These are phyloP conservation scores for Chytriomyces hyalinus DNA, from an alignment of 192 early-diverging fungal species.

Conservation along the genomic window DNA sequence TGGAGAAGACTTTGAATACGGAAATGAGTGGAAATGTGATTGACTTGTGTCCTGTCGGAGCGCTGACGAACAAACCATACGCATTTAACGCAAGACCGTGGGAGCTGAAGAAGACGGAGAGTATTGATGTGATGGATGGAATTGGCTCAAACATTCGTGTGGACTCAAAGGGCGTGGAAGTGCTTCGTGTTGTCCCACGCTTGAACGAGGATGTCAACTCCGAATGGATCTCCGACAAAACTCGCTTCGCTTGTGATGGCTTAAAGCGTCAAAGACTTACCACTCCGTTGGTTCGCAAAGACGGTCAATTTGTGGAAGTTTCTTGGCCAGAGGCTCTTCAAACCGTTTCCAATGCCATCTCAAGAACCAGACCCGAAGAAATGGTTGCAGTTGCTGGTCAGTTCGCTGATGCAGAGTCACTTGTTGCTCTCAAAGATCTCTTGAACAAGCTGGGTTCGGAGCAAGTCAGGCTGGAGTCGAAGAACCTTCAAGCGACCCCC, in stretches of 20 bases:
- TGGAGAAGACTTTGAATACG: constrained; percentile 82
- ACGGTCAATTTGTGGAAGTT: constrained; percentile 79
- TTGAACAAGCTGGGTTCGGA: constrained; percentile 88
- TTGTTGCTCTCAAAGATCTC: constrained; percentile 95
- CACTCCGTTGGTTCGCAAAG: constrained; percentile 83
- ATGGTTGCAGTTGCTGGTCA: constrained; percentile 90
- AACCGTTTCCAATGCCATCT: constrained; percentile 70
- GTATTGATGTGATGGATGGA: constrained; percentile 93
- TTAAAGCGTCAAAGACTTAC: constrained; percentile 95
- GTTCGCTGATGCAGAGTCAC: constrained; percentile 89
- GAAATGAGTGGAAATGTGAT: constrained; percentile 98
- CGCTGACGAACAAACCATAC: constrained; percentile 97
- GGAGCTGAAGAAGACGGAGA: constrained; percentile 96
- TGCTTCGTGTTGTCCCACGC: constrained; percentile 94
- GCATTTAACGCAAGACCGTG: constrained; percentile 92
- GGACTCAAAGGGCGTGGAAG: constrained; percentile 93
- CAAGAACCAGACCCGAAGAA: constrained; percentile 61
- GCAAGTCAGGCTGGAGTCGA: constrained; percentile 77
- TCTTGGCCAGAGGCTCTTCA: constrained; percentile 88
- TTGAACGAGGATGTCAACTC: constrained; percentile 97
- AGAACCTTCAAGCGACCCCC: constrained; percentile 54
- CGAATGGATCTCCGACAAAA: constrained; percentile 99
- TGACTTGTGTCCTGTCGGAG: constrained; percentile 98
- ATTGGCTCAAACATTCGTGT: constrained; percentile 95
- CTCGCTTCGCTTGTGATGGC: constrained; percentile 92